Percentiles rank a stretch among this genome's conserved stretches.
phyloP scores from a whole-genome alignment of 257 asterid species.

The Solanum paucissectum region DNA sequence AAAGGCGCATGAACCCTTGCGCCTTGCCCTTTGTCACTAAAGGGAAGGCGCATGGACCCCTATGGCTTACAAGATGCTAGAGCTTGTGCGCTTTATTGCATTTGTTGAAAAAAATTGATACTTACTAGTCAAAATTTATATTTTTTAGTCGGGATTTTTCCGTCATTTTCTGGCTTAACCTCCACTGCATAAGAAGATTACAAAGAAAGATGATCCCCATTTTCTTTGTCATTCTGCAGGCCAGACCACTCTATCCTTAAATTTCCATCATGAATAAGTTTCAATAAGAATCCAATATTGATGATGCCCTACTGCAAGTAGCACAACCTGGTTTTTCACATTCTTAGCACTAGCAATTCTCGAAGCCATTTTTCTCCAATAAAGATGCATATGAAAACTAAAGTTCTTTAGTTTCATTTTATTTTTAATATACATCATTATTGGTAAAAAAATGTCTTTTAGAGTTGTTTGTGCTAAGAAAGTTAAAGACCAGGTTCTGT shows the following conservation, averaged over 20 bases:
- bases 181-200: background rate
- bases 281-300: conserved; percentile 14
- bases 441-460: background rate
- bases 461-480: background rate
- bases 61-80: no score
- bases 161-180: background rate
- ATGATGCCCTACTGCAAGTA: background rate
- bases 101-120: no score
- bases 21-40: no score
- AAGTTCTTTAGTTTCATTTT: background rate
- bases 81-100: no score
- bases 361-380: background rate
- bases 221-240: no score
- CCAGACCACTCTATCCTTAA: background rate
- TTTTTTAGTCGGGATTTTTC: background rate
- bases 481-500: background rate
- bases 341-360: background rate
- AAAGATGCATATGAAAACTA: background rate
- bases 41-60: no score
- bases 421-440: no score
- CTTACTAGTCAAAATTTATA: no score
- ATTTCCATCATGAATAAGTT: conserved; percentile 6
- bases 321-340: background rate
- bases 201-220: background rate
- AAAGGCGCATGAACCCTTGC: no score